Evolutionary conservation across 805 yeast species (phyloP).

Genomic region (Metschnikowia koreensis): DNA sequence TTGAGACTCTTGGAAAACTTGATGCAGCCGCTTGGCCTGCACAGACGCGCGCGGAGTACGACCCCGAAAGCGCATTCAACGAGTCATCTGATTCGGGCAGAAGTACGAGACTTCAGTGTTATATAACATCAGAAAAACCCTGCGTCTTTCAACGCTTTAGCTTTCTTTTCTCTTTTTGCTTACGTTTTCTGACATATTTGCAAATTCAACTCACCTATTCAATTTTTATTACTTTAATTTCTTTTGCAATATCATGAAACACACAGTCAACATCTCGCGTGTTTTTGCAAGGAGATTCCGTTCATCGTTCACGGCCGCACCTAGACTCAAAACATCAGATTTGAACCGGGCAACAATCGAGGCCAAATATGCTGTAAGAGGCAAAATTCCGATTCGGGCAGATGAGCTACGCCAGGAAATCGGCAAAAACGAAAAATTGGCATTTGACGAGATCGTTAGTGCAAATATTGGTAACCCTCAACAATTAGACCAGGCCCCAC

Average conservation of each 20-base stretch:
- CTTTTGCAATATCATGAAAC: background rate
- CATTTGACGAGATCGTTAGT: conserved; percentile 74
- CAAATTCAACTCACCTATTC: background rate
- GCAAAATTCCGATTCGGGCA: conserved; percentile 89
- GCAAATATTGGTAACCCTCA: conserved; percentile 99
- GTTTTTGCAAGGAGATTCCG: conserved; percentile 5
- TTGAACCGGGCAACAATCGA: conserved; percentile 72
- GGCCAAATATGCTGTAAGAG: conserved; percentile 96
- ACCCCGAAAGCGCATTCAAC: background rate
- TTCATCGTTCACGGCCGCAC: conserved; percentile 21
- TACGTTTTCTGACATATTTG: too few relatives aligned
- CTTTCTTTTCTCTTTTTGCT: too few relatives aligned
- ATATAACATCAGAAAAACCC: too few relatives aligned
- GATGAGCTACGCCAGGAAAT: conserved; percentile 71
- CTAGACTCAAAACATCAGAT: conserved; percentile 34
- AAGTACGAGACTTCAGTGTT: background rate
- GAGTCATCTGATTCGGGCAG: background rate
- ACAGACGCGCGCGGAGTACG: background rate
- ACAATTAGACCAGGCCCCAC: conserved; percentile 89
- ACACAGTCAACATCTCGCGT: background rate
- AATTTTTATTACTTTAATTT: background rate
- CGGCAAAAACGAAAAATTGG: conserved; percentile 51
- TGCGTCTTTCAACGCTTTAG: too few relatives aligned
- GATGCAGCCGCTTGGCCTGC: background rate
- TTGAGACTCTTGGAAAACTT: background rate